Evolutionary conservation across 2,329 filamentous ascomycete genomes (phyloP).

Genomic region (Dendrostoma leiphaemia): DNA sequence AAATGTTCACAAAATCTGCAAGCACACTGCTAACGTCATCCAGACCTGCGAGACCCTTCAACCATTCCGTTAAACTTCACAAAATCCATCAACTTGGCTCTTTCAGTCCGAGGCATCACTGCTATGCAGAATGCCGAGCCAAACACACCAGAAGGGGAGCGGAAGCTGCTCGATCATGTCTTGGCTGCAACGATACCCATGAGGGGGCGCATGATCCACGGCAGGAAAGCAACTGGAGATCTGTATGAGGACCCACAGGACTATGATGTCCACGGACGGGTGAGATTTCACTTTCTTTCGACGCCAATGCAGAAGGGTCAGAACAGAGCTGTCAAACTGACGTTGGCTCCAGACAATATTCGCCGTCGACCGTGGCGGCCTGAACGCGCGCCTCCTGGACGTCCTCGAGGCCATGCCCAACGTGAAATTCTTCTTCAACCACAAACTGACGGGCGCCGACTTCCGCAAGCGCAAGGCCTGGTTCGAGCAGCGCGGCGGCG

Average conservation of each 20-base stretch:
- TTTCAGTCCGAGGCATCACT: constrained; percentile 92
- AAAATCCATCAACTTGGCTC: constrained; percentile 95
- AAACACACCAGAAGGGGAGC: constrained; percentile 40
- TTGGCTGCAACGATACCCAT: constrained; percentile 83
- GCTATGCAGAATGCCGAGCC: constrained; percentile 66
- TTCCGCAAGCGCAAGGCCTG: constrained; percentile 78
- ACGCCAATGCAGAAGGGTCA: not conserved
- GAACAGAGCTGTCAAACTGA: no score
- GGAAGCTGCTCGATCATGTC: constrained; percentile 69
- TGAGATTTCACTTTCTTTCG: constrained; percentile 38
- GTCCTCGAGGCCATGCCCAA: constrained; percentile 81
- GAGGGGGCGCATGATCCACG: constrained; percentile 95
- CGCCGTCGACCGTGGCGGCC: constrained; percentile 77
- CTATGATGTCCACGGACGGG: constrained; percentile 86
- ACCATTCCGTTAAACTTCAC: constrained; percentile 91
- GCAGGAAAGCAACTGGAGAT: constrained; percentile 59
- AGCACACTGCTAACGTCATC: not conserved
- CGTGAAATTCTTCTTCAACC: constrained; percentile 87
- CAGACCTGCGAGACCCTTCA: constrained; percentile 81
- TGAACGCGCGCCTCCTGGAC: constrained; percentile 84
- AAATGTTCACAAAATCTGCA: no score
- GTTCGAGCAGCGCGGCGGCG: constrained; percentile 65
- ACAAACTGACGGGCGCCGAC: constrained; percentile 89
- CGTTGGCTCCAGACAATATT: constrained; percentile 79
- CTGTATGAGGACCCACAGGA: constrained; percentile 78